A percentile compares a stretch with the other conserved stretches of the same genome.
These are phyloP conservation scores for Aspergillus viridinutans DNA, from an alignment of 2,329 filamentous ascomycete species.

Conservation along the genomic window DNA sequence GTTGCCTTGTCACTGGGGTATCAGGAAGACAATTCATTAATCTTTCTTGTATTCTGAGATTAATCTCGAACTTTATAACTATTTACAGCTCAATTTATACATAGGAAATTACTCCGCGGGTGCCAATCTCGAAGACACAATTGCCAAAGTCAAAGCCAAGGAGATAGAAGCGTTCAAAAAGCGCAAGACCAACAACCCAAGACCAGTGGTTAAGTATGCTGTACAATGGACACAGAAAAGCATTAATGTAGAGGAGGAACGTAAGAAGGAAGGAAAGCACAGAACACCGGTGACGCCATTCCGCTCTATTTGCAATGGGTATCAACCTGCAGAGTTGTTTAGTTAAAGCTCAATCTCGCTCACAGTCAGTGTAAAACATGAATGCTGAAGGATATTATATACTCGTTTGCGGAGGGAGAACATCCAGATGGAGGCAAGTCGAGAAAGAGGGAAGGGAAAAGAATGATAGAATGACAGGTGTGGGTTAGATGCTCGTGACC, in stretches of 20 bases:
- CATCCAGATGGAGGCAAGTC: neutral
- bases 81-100: constrained; percentile 23
- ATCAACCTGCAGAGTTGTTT: constrained; percentile 25
- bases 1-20: neutral
- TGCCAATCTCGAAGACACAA: neutral
- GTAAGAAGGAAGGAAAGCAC: constrained; percentile 7
- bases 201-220: constrained; percentile 1
- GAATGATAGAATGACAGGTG: neutral
- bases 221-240: constrained; percentile 1
- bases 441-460: neutral
- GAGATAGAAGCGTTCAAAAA: neutral
- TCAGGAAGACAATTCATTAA: too few species aligned
- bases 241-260: constrained; percentile 3
- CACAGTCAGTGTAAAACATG: constrained; percentile 8
- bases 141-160: constrained; percentile 2
- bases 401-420: neutral
- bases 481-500: constrained; percentile 40
- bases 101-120: constrained; percentile 5
- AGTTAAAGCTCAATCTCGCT: constrained; percentile 12
- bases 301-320: constrained; percentile 33
- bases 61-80: neutral
- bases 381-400: constrained; percentile 3
- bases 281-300: constrained; percentile 29
- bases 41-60: too few species aligned
- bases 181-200: constrained; percentile 1